Evolutionary conservation across 2,329 filamentous ascomycete species (phyloP), one percentile per base, ranked within the genome.

Genomic region (Bisporella sp.): DNA sequence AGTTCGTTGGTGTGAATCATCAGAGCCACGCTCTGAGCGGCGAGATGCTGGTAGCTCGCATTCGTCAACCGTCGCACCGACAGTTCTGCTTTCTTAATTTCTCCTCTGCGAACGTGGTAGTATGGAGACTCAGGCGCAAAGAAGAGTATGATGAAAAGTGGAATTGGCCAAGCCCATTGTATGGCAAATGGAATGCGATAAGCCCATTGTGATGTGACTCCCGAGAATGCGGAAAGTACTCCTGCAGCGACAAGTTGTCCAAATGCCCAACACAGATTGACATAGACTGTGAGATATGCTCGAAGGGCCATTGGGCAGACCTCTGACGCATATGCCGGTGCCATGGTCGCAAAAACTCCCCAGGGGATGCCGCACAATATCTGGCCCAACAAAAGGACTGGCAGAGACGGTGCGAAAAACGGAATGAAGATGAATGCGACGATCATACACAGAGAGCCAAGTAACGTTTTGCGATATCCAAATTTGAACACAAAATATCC

Each of bases 1-100:
- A 77, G 64, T 45, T 72, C 66, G 54, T 81, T 74, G 0, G 77
- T 81, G 56, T 79, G 72, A 12, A 71, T 63, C 54, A 82, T 80
- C 54, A 75, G 71, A 4, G 73, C 68, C 5, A 82, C 28, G 5
- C 71, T 62, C 45, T 77, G 66, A 21, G 69, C 66, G 31, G 71
- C 66, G 2, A 52, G 41, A 50, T 53, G 64, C 69, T 41, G 71
- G 70, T 53, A 71, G 53, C 21, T 70, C 66, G 7, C 66, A 51
- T 28, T 48, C 31, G 56, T 51, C 9, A 60, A 41, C 9, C 57
- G 40, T 1, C 53, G 39, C 1, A 60, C 45, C 1, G 49, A 42
- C 31, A 63, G 64, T 56, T 73, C 73, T 7, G 73, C 73, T 35
- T 73, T 69, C 12, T 69, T 65, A 0, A 68, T 63, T 6, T 66